Conservation (phyloP, 345 rosid species). For the Dipteronia dyeriana region DNA sequence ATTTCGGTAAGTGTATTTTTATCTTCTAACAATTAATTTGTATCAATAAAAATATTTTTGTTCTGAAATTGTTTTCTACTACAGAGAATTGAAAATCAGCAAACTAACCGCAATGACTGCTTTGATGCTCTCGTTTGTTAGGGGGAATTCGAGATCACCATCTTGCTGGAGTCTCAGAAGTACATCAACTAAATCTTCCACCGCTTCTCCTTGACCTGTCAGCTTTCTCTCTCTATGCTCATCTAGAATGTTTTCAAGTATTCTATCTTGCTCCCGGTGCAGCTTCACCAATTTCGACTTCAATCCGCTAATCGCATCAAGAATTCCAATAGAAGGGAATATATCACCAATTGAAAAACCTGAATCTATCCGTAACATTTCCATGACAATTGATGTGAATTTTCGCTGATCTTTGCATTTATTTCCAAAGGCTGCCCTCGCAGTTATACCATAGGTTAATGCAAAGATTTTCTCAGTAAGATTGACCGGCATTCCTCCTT, state of each 20-base stretch:
- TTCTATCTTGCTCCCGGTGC: slow-evolving; percentile 19
- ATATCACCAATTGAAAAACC: slow-evolving; percentile 38
- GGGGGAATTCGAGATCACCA: slow-evolving; percentile 22
- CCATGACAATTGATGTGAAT: slow-evolving; percentile 23
- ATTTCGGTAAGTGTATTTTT: too few relatives aligned
- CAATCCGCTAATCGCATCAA: slow-evolving; percentile 19
- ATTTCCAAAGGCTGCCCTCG: slow-evolving; percentile 36
- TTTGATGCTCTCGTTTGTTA: slow-evolving; percentile 31
- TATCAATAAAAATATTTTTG: too few relatives aligned
- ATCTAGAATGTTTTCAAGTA: slow-evolving; percentile 31
- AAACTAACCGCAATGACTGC: slow-evolving; percentile 28
- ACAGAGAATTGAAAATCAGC: too few relatives aligned
- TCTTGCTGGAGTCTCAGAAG: not conserved
- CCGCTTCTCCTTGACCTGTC: not conserved
- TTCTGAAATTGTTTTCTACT: too few relatives aligned
- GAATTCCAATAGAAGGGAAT: slow-evolving; percentile 29
- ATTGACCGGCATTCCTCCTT: not conserved
- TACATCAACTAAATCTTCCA: slow-evolving; percentile 40
- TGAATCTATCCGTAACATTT: slow-evolving; percentile 18
- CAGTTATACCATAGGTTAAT: slow-evolving; percentile 21
- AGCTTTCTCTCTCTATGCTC: slow-evolving; percentile 24
- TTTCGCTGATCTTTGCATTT: slow-evolving; percentile 11
- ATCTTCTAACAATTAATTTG: too few relatives aligned
- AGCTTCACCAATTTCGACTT: slow-evolving; percentile 24
- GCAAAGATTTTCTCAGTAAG: slow-evolving; percentile 19